Evolutionary conservation across 495 filamentous ascomycete species (phyloP), one percentile per base, ranked within the genome.

Genomic region (Lasiosphaeria hispida): DNA sequence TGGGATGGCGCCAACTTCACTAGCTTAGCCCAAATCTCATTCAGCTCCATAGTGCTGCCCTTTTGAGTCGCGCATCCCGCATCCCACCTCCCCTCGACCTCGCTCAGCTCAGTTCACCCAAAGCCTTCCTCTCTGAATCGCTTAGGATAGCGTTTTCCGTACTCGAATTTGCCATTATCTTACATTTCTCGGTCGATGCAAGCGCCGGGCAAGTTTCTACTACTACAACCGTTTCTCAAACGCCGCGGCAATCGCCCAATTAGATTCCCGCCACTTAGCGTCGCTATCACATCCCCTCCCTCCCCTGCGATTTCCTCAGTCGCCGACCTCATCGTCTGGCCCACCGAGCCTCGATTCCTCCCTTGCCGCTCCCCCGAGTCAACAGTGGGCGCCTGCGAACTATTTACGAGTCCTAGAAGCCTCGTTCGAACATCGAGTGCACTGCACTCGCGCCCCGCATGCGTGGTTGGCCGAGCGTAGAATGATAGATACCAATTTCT

Each of bases 401-500:
- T n/a, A 30, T 30, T 7, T 45, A 51, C 34, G 38, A 3, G 3
- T 10, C 33, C 33, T 13, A 43, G 18, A 41, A 14, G 7, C 15
- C 33, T 13, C 17, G 47, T 42, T 14, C 41, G 13, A 47, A 34
- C 52, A 10, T 33, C 38, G 35, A 15, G 18, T 36, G 33, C 36
- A 13, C 23, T 37, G 36, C 19, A n/a, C 34, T 37, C 42, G 38
- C 33, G 23, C 23, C 37, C 51, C 57, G 51, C 54, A 40, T 60
- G 55, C 66, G 57, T 52, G 37, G 9, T 42, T 59, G 57, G 57
- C 53, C 48, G 58, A 33, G 54, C 48, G 43, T 58, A 56, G 39
- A 61, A 64, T 65, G 64, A 43, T 60, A 17, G 66, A 69, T 10
- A 18, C 63, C 14, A 64, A 68, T 42, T 69, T 64, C 49, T 59